phyloP scores from a whole-genome alignment of 805 yeast species.

The Spathaspora girioi region DNA sequence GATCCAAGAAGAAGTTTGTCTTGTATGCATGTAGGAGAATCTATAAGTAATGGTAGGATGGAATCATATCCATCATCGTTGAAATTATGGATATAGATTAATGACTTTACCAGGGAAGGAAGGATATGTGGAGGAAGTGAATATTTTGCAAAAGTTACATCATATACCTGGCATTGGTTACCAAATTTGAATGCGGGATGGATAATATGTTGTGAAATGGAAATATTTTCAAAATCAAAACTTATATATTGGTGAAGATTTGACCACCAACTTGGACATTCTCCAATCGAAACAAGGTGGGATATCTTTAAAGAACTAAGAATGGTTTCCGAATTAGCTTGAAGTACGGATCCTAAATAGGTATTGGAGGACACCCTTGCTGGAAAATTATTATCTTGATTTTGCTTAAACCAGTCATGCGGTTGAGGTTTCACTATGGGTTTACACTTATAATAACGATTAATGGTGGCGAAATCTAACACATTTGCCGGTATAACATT shows the following conservation, averaged over 20 bases:
- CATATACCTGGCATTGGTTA: constrained; percentile 16
- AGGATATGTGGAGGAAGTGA: neutral
- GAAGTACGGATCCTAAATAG: constrained; percentile 30
- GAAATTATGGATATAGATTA: constrained; percentile 29
- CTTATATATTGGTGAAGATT: constrained; percentile 8
- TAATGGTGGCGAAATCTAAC: constrained; percentile 3
- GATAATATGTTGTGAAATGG: neutral
- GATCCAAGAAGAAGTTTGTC: constrained; percentile 19
- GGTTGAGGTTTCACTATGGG: constrained; percentile 5
- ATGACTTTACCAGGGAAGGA: constrained; percentile 6
- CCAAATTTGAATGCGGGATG: constrained; percentile 18
- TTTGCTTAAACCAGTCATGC: constrained; percentile 32
- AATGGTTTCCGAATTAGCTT: constrained; percentile 29
- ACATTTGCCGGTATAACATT: constrained; percentile 2
- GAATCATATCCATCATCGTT: constrained; percentile 40
- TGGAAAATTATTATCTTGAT: constrained; percentile 34
- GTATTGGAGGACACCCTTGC: constrained; percentile 24
- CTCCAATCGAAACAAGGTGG: constrained; percentile 32
- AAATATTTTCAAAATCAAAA: constrained; percentile 13
- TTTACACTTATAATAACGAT: neutral
- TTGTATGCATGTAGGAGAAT: constrained; percentile 28
- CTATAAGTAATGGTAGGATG: constrained; percentile 22
- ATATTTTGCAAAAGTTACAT: constrained; percentile 11
- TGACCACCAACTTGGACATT: constrained; percentile 30
- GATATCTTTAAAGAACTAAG: constrained; percentile 20